phyloP scores from a whole-genome alignment of 805 yeast genomes.

The Hanseniaspora jakobsenii region DNA sequence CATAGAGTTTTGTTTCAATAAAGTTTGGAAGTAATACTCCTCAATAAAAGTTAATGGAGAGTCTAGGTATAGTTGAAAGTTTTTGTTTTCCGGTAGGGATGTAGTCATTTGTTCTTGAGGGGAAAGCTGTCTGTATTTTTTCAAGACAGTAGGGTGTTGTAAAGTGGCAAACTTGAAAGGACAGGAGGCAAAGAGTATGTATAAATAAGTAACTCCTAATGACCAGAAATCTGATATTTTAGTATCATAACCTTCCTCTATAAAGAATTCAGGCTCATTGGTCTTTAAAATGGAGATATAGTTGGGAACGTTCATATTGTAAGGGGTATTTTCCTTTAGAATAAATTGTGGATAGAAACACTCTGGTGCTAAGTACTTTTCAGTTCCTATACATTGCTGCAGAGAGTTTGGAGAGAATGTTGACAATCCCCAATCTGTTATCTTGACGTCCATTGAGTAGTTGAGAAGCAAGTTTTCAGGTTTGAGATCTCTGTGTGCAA shows the following conservation, averaged over 20 bases:
- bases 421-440: slow-evolving; percentile 68
- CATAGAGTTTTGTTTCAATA: slow-evolving; percentile 14
- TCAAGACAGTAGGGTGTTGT: slow-evolving; percentile 40
- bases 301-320: slow-evolving; percentile 23
- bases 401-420: slow-evolving; percentile 25
- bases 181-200: slow-evolving; percentile 68
- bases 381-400: slow-evolving; percentile 49
- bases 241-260: slow-evolving; percentile 43
- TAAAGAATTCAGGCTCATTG: slow-evolving; percentile 1
- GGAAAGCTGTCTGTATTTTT: background rate
- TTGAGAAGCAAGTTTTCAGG: slow-evolving; percentile 58
- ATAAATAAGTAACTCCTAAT: slow-evolving; percentile 66
- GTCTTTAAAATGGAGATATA: slow-evolving; percentile 5
- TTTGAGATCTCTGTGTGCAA: slow-evolving; percentile 61
- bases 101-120: slow-evolving; percentile 8
- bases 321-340: slow-evolving; percentile 29
- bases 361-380: slow-evolving; percentile 89
- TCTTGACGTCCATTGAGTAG: slow-evolving; percentile 40
- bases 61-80: slow-evolving; percentile 19
- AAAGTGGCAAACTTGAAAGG: slow-evolving; percentile 68
- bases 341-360: slow-evolving; percentile 32
- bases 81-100: slow-evolving; percentile 16
- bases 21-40: slow-evolving; percentile 20
- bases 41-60: slow-evolving; percentile 22
- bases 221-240: slow-evolving; percentile 81